Base-by-base conservation (phyloP, 352 stramenopile species). In the Plasmopara halstedii region DNA sequence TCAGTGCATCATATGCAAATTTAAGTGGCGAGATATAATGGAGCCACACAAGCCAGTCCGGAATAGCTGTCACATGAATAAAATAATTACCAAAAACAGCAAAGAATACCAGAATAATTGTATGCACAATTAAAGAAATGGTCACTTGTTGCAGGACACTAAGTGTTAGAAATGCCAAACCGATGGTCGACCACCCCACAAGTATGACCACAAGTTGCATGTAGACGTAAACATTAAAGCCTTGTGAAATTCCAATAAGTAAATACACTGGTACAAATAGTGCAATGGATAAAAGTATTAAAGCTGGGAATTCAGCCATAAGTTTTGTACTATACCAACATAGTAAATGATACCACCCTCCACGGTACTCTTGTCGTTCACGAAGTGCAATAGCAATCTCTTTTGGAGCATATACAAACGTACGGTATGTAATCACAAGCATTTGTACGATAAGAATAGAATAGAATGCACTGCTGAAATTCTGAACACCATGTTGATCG, bases 21-120 rank as follows among this genome's bases (percentile, higher is more conserved):
- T 73, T 74, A 25, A 83, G 36, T 0, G 68, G 68, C 13, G 70
- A 83, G n/a, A 83, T 61, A 57, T 76, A 79, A 29, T 77, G 65
- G n/a, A 83, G 48, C 70, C 70, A 83, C 36, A 67, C 44, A 2
- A 79, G 57, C 62, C 64, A 83, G 49, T 73, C 64, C 0, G 67
- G 70, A 6, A 66, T 68, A 23, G 66, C 53, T 34, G 65, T 57
- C 11, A 65, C 43, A 17, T 83, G 73, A 23, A 77, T 58, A 9
- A 83, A 19, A 4, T 79, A 46, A 0, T 67, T 67, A 8, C 67
- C 70, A 29, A 77, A 79, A 0, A 52, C 55, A 10, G 71, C 33
- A 13, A 79, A 78, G 4, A 70, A 46, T 6, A 64, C 32, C 40
- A 75, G 23, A 2, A 75, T 11, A 21, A 73, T 25, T 1, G 56